Evolutionary conservation across 2,329 filamentous ascomycete genomes (phyloP).

Genomic region (Colletotrichum sp.): DNA sequence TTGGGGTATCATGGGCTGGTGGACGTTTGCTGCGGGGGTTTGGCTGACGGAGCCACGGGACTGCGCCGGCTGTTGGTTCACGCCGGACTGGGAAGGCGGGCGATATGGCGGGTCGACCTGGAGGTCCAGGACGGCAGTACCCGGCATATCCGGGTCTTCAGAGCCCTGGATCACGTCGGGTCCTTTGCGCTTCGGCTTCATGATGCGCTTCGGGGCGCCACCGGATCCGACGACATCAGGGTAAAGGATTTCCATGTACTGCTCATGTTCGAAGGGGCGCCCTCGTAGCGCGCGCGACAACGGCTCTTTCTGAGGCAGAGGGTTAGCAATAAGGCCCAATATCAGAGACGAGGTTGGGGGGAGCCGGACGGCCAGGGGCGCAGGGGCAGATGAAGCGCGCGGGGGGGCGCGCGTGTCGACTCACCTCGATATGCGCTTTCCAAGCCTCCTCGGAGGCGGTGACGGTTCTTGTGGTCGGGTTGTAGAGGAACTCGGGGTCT

Average conservation of each 20-base stretch:
- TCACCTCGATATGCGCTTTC: conserved; percentile 60
- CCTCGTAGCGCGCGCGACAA: conserved; percentile 61
- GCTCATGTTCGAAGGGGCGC: conserved; percentile 63
- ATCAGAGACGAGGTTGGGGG: background rate
- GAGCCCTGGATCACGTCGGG: conserved; percentile 46
- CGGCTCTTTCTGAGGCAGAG: conserved; percentile 53
- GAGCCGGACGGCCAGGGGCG: background rate
- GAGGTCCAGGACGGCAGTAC: conserved; percentile 50
- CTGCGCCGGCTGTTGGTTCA: conserved; percentile 23
- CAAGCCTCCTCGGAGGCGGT: conserved; percentile 62
- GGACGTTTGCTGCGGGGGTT: conserved; percentile 26
- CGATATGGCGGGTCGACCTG: conserved; percentile 36
- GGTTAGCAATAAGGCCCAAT: conserved; percentile 20
- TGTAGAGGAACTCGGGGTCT: conserved; percentile 61
- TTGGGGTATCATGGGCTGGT: conserved; percentile 26
- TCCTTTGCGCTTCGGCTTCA: conserved; percentile 56
- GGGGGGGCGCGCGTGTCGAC: conserved; percentile 23
- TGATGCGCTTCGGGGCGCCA: conserved; percentile 62
- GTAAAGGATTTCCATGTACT: conserved; percentile 65
- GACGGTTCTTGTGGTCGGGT: conserved; percentile 52
- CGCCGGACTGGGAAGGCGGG: conserved; percentile 20
- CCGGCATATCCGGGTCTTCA: conserved; percentile 53
- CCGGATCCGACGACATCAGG: conserved; percentile 64
- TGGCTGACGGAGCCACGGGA: conserved; percentile 31
- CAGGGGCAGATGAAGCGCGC: background rate